phyloP scores from a whole-genome alignment of 192 early-diverging fungal species.

The Glomus cerebriforme region DNA sequence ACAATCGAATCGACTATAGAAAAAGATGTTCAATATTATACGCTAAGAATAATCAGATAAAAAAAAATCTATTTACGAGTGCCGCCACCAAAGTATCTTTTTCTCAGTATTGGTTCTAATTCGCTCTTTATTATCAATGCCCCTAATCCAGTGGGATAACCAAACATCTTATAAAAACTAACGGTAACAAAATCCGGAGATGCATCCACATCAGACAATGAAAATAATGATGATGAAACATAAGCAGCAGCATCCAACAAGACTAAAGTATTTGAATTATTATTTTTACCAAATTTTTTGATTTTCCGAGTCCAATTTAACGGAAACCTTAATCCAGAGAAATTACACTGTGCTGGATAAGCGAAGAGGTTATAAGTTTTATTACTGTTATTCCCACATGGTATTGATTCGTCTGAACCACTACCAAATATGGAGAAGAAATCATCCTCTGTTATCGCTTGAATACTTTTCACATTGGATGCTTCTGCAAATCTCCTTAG shows the following conservation, averaged over 20 bases:
- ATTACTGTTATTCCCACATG: neutral
- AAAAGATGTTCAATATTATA: neutral
- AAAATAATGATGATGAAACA: slow-evolving; percentile 60
- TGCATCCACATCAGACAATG: slow-evolving; percentile 47
- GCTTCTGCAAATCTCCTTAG: slow-evolving; percentile 60
- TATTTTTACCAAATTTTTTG: slow-evolving; percentile 35
- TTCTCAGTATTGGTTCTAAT: slow-evolving; percentile 47
- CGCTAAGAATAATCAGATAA: neutral
- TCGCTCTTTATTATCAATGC: slow-evolving; percentile 68
- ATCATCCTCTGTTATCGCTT: slow-evolving; percentile 31
- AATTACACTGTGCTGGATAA: slow-evolving; percentile 86
- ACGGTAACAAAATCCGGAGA: slow-evolving; percentile 71
- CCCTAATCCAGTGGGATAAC: slow-evolving; percentile 81
- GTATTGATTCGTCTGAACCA: neutral
- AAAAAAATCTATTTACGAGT: slow-evolving; percentile 38
- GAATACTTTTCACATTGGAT: slow-evolving; percentile 31
- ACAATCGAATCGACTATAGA: slow-evolving; percentile 2
- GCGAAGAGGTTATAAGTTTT: slow-evolving; percentile 61
- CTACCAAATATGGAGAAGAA: slow-evolving; percentile 18
- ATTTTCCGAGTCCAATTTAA: slow-evolving; percentile 57
- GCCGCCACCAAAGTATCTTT: slow-evolving; percentile 80
- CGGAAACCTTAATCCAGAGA: slow-evolving; percentile 72
- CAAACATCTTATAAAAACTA: slow-evolving; percentile 91
- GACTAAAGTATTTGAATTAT: slow-evolving; percentile 44
- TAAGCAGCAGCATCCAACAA: slow-evolving; percentile 81